phyloP scores from a whole-genome alignment of 257 asterid genomes.

The Gentiana macrophylla region DNA sequence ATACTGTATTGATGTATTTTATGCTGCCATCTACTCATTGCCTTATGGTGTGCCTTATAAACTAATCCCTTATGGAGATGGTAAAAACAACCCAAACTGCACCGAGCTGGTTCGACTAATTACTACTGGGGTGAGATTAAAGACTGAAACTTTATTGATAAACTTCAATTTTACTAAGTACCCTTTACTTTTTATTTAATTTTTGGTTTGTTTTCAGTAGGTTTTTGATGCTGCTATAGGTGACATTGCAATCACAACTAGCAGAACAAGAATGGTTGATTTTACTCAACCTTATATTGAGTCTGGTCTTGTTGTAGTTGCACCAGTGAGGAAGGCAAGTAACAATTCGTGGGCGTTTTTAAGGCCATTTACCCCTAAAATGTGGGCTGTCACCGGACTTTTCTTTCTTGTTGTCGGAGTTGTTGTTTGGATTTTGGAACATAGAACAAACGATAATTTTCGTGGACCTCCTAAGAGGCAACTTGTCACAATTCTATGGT shows the following conservation, averaged over 20 bases:
- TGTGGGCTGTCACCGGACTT: conserved; percentile 40
- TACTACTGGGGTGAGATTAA: conserved; percentile 23
- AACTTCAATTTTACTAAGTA: conserved; percentile 4
- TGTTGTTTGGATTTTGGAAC: conserved; percentile 55
- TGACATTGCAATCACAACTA: conserved; percentile 47
- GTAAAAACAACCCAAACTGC: conserved; percentile 30
- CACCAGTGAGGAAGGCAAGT: conserved; percentile 29
- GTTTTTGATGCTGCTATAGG: conserved; percentile 50
- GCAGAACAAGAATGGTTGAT: conserved; percentile 43
- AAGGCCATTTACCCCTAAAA: conserved; percentile 33
- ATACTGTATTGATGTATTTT: conserved; percentile 48
- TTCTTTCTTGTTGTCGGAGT: conserved; percentile 34
- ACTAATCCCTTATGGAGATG: conserved; percentile 40
- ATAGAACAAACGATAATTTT: conserved; percentile 40
- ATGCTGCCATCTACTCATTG: conserved; percentile 38
- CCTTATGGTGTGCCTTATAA: conserved; percentile 50
- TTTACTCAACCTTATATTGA: conserved; percentile 58
- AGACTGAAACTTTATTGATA: conserved; percentile 54
- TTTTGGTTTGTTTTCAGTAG: conserved; percentile 8
- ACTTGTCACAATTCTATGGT: conserved; percentile 44
- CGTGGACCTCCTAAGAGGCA: conserved; percentile 55
- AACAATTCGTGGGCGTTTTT: conserved; percentile 41
- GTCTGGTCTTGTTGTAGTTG: conserved; percentile 54
- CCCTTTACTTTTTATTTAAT: no score
- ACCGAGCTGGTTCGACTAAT: conserved; percentile 37